phyloP scores from a whole-genome alignment of 257 asterid species.

The Handroanthus guayacan region DNA sequence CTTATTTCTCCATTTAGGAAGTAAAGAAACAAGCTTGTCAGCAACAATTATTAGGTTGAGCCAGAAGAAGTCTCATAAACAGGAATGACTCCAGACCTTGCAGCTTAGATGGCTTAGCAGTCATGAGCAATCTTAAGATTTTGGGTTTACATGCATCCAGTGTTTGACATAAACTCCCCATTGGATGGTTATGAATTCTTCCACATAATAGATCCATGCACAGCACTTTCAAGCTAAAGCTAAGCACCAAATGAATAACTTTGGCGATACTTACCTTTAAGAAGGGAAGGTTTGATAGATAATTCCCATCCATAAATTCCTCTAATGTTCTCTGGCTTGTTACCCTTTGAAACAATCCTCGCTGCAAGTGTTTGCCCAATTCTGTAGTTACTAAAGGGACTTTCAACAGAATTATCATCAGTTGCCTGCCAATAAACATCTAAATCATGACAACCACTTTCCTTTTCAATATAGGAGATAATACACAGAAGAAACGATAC shows the following conservation, averaged over 20 bases:
- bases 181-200: neutral
- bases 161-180: neutral
- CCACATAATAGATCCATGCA: neutral
- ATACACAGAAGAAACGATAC: neutral
- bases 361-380: conserved; percentile 81
- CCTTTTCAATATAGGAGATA: conserved; percentile 14
- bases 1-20: neutral
- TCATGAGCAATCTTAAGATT: conserved; percentile 2
- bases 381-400: conserved; percentile 63
- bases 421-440: conserved; percentile 55
- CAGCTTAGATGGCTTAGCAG: neutral
- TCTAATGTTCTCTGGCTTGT: conserved; percentile 47
- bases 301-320: conserved; percentile 75
- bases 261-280: conserved; percentile 56
- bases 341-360: conserved; percentile 75
- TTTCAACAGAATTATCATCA: conserved; percentile 67
- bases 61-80: conserved; percentile 3
- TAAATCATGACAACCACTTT: conserved; percentile 15
- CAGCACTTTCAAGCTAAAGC: conserved; percentile 14
- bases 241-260: conserved; percentile 11
- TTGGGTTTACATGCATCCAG: neutral
- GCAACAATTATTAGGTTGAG: neutral
- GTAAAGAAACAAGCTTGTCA: neutral
- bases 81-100: too few species aligned
- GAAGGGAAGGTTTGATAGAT: conserved; percentile 77